These are phyloP conservation scores for Calocera cornea DNA, from an alignment of 768 basidiomycete species.

Conservation along the genomic window DNA sequence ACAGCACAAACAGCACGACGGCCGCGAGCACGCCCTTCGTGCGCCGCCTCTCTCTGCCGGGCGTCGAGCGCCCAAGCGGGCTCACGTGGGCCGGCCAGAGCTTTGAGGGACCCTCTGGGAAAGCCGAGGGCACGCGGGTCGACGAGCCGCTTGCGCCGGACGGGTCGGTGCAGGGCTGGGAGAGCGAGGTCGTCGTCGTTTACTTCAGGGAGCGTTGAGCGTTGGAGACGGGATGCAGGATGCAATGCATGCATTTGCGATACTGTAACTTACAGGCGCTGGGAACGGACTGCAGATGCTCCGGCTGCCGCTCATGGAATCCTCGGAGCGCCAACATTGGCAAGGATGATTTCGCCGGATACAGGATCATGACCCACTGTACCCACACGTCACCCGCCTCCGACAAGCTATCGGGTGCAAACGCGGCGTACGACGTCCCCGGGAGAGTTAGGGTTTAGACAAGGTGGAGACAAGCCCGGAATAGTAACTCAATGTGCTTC, in stretches of 20 bases:
- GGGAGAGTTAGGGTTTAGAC: no score
- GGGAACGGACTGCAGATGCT: no score
- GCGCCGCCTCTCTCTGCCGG: background rate
- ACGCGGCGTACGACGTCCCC: no score
- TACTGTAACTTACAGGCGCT: no score
- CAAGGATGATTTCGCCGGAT: no score
- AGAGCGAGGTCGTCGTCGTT: background rate
- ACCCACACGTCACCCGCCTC: no score
- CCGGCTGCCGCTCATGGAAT: no score
- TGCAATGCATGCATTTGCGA: background rate
- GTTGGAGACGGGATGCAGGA: background rate
- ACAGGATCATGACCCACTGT: no score
- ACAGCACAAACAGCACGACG: background rate
- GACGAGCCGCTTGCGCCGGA: background rate
- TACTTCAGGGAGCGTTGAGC: background rate
- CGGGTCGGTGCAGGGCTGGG: background rate
- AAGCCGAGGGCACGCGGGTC: background rate
- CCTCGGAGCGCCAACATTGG: no score
- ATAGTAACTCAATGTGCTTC: no score
- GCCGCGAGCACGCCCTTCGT: background rate
- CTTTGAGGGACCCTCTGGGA: background rate
- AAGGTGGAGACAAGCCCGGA: no score
- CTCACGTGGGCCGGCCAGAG: background rate
- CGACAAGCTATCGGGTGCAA: no score
- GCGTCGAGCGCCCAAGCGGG: background rate